Evolutionary conservation across 2,329 filamentous ascomycete species (phyloP).

Genomic region (Diplodia scrobiculata): DNA sequence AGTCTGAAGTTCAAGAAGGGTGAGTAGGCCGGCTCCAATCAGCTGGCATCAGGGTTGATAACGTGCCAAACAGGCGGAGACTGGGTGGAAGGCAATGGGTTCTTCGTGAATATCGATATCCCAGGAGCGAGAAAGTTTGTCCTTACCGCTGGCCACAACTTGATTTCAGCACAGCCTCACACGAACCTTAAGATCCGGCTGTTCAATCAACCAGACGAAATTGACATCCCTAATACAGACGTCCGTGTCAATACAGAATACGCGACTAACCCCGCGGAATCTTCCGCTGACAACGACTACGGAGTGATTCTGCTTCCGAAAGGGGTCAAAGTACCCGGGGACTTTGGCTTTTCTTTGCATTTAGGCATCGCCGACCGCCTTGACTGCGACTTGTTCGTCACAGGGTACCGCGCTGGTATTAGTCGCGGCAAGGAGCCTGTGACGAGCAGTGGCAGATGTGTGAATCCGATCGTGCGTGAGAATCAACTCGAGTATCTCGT

Average conservation of each 20-base stretch:
- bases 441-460: background rate
- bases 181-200: background rate
- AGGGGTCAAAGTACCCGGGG: rapidly evolving
- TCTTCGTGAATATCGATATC: background rate
- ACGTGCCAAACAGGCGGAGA: background rate
- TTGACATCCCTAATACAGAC: background rate
- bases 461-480: background rate
- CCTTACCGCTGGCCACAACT: background rate
- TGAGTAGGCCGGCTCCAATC: background rate
- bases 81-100: background rate
- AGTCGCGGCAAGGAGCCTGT: too few species aligned
- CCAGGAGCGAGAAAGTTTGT: background rate
- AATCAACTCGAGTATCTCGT: background rate
- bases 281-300: background rate
- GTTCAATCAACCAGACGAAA: background rate
- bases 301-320: background rate
- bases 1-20: background rate
- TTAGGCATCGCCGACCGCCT: background rate
- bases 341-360: background rate
- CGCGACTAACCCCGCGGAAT: background rate
- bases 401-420: background rate
- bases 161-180: background rate
- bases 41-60: background rate
- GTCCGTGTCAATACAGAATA: background rate
- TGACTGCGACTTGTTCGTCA: background rate